These are phyloP conservation scores for Phytopythium helicoides DNA, from an alignment of 352 stramenopile genomes.

Conservation along the genomic window DNA sequence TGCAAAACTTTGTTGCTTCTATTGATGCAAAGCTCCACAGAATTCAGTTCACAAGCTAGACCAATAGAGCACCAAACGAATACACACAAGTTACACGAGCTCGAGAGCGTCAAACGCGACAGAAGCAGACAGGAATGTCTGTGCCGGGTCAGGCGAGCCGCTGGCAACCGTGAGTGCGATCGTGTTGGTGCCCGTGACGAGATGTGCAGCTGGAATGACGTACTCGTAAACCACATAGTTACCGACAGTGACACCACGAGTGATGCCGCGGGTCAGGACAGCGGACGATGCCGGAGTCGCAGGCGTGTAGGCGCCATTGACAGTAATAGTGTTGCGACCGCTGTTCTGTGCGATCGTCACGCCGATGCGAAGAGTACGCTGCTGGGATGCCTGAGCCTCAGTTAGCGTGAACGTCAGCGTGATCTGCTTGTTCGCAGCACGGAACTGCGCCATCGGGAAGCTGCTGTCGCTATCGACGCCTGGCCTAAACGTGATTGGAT, in stretches of 20 bases:
- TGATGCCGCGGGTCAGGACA: constrained; percentile 48
- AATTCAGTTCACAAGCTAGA: no score
- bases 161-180: constrained; percentile 38
- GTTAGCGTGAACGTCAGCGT: constrained; percentile 39
- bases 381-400: constrained; percentile 16
- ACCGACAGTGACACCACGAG: constrained; percentile 34
- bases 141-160: constrained; percentile 30
- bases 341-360: constrained; percentile 43
- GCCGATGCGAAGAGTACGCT: constrained; percentile 38
- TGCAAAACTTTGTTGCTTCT: no score
- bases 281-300: constrained; percentile 25
- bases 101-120: constrained; percentile 55
- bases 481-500: constrained; percentile 24
- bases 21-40: no score
- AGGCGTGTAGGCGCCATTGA: constrained; percentile 39
- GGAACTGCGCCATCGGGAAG: constrained; percentile 55
- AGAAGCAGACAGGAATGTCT: constrained; percentile 39
- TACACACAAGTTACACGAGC: constrained; percentile 36
- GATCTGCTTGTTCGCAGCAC: constrained; percentile 43
- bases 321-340: constrained; percentile 30
- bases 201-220: constrained; percentile 29
- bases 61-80: no score
- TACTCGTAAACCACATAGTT: constrained; percentile 57
- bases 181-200: constrained; percentile 34
- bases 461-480: constrained; percentile 17